Conservation (phyloP, 2,329 filamentous ascomycete species). For the Penicillium glabrum region DNA sequence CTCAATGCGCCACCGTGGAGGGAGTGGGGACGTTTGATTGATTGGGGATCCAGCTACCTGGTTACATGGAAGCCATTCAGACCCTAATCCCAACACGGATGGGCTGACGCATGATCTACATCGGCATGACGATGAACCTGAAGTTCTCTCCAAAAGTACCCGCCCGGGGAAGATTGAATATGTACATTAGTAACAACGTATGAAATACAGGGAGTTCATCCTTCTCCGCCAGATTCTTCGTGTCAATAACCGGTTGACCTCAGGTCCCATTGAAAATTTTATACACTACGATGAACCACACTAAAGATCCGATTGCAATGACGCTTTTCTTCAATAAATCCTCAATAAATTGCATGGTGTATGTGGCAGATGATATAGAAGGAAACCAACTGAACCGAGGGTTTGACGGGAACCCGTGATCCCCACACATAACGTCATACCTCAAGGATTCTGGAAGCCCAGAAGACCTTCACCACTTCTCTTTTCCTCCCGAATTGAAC, state of each 20-base stretch:
- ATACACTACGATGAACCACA: not conserved
- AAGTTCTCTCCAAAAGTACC: not conserved
- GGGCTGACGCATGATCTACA: not conserved
- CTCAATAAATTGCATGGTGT: not conserved
- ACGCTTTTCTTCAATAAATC: not conserved
- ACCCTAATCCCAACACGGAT: not conserved
- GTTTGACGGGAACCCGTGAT: not conserved
- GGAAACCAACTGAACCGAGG: not conserved
- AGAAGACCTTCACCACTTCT: not conserved
- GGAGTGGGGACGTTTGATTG: not conserved
- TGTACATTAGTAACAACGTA: not conserved
- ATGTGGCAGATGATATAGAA: not conserved
- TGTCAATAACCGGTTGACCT: not conserved
- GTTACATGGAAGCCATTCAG: not conserved
- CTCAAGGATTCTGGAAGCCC: not conserved
- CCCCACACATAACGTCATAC: conserved; percentile 2
- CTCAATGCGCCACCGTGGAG: conserved; percentile 11
- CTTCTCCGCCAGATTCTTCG: not conserved
- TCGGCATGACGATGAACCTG: not conserved
- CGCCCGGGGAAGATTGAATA: not conserved
- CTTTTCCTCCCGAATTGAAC: not conserved
- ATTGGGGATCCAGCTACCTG: not conserved
- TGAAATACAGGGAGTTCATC: not conserved
- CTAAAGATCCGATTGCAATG: not conserved
- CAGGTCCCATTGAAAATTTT: not conserved